Percentiles rank a stretch among this genome's conserved stretches.
Conservation (phyloP, 768 basidiomycete species). For the Roridomyces roridus region DNA sequence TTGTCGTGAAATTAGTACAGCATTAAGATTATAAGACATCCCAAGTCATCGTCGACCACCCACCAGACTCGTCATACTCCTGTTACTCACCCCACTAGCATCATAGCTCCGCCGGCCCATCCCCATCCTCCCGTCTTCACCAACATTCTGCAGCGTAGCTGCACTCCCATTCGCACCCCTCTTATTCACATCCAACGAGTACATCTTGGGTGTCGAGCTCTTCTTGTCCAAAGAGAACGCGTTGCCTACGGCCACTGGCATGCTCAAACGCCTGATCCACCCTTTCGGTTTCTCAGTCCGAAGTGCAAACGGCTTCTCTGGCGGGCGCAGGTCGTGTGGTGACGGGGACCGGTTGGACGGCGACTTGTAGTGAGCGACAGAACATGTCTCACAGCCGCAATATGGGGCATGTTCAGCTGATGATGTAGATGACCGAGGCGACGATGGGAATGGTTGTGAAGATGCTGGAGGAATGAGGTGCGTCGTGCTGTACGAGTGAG, state of each 20-base stretch:
- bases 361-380: constrained; percentile 58
- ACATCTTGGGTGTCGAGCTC: constrained; percentile 43
- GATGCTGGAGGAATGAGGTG: constrained; percentile 43
- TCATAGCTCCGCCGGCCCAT: constrained; percentile 46
- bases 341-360: constrained; percentile 33
- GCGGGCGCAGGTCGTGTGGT: constrained; percentile 44
- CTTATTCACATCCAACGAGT: constrained; percentile 55
- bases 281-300: constrained; percentile 65
- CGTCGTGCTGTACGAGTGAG: constrained; percentile 47
- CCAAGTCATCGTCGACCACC: constrained; percentile 39
- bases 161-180: constrained; percentile 45
- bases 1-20: too few relatives aligned
- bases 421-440: constrained; percentile 27
- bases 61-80: constrained; percentile 58
- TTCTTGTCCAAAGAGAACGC: constrained; percentile 67
- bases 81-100: constrained; percentile 47
- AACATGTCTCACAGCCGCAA: constrained; percentile 73
- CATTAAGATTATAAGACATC: background rate
- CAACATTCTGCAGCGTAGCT: constrained; percentile 42
- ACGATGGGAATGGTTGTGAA: constrained; percentile 31
- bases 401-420: constrained; percentile 58
- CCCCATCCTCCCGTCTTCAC: constrained; percentile 55
- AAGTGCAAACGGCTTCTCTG: constrained; percentile 49
- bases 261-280: constrained; percentile 80
- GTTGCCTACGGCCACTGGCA: constrained; percentile 67